A percentile compares a stretch with the other conserved stretches of the same genome.
phyloP scores from a whole-genome alignment of 306 rosid species.

The Biancaea sappan region DNA sequence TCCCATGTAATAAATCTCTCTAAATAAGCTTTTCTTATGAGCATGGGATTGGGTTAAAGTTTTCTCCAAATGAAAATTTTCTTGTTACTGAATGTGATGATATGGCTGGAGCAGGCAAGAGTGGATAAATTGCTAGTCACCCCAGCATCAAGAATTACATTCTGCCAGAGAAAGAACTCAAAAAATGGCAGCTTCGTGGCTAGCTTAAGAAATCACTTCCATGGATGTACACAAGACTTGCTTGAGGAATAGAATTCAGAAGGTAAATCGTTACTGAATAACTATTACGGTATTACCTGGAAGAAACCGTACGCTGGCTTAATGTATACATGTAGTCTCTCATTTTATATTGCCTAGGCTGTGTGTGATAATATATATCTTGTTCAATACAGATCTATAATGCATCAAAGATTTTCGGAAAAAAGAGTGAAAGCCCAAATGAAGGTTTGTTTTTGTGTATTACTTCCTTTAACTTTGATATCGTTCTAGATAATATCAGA shows the following conservation, averaged over 20 bases:
- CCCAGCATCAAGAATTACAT: constrained; percentile 38
- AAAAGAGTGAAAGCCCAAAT: neutral
- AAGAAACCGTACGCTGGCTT: neutral
- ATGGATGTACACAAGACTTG: constrained; percentile 56
- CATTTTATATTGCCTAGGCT: neutral
- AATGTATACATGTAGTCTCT: neutral
- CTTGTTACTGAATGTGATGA: neutral
- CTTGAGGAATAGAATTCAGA: constrained; percentile 27
- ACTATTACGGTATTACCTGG: neutral
- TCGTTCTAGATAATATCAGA: neutral
- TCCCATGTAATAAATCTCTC: neutral
- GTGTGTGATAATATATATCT: neutral
- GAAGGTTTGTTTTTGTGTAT: neutral
- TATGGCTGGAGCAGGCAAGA: no score
- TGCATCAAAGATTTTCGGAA: neutral
- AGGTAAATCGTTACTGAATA: neutral
- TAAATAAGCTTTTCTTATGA: neutral
- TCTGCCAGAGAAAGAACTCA: constrained; percentile 55
- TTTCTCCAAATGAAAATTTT: neutral
- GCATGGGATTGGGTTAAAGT: no score
- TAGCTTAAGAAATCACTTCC: constrained; percentile 51
- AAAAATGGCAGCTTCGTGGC: constrained; percentile 55
- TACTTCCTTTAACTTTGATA: neutral
- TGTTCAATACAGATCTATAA: neutral
- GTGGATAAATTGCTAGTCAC: no score